Evolutionary conservation across 2,329 filamentous ascomycete species (phyloP).

Genomic region (Stenocarpella maydis): DNA sequence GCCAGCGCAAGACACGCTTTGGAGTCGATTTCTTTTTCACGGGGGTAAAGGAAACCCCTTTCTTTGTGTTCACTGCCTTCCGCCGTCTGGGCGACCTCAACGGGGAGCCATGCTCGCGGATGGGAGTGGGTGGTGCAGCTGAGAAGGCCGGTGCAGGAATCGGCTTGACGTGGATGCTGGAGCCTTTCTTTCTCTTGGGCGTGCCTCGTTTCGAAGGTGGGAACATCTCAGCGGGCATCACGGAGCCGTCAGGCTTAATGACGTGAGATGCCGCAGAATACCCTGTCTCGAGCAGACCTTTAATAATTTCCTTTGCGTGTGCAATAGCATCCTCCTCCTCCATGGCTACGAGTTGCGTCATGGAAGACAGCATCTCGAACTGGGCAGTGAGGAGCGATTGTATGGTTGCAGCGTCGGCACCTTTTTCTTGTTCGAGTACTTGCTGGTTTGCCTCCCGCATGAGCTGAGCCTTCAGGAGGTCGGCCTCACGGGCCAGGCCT

Average conservation of each 20-base stretch:
- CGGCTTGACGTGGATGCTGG: conserved; percentile 52
- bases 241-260: conserved; percentile 84
- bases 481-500: conserved; percentile 80
- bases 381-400: conserved; percentile 89
- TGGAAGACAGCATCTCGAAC: conserved; percentile 86
- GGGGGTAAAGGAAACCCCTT: conserved; percentile 82
- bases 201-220: conserved; percentile 77
- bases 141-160: conserved; percentile 53
- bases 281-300: conserved; percentile 79
- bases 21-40: conserved; percentile 76
- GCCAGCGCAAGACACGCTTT: conserved; percentile 88
- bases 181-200: conserved; percentile 74
- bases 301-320: conserved; percentile 79
- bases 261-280: conserved; percentile 80
- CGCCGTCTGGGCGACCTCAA: conserved; percentile 85
- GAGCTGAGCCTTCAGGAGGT: conserved; percentile 84
- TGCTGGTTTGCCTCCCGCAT: conserved; percentile 80
- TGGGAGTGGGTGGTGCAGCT: conserved; percentile 25
- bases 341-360: conserved; percentile 84
- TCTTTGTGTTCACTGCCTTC: conserved; percentile 69
- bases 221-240: conserved; percentile 69
- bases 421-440: conserved; percentile 84
- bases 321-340: conserved; percentile 83
- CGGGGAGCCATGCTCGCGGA: conserved; percentile 52
- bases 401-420: conserved; percentile 77